Evolutionary conservation across 495 filamentous ascomycete genomes (phyloP), one percentile per base, ranked within the genome.

Genomic region (Immersiella caudata): DNA sequence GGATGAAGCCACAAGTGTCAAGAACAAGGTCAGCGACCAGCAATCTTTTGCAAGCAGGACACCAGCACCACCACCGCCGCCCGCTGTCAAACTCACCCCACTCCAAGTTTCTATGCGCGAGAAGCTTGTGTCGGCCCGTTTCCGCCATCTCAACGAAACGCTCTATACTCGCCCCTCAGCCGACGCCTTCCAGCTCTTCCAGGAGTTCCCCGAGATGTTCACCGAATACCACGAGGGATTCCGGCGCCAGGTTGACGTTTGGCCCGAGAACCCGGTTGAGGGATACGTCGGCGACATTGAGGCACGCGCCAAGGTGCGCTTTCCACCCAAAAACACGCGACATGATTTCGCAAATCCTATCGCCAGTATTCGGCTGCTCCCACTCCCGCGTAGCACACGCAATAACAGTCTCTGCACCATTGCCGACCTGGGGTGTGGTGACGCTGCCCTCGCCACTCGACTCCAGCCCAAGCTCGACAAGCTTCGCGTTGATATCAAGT

Each of bases 251-350:
- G 95, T 98, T 60, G 89, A 90, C 62, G 89, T 91, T 1, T 99
- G 95, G 95, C 95, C 95, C 36, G 91, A 94, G 66, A 99, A 98
- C 79, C 95, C 95, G 0, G 91, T 98, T 20, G 89, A 96, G 69
- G 84, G 83, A 22, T 97, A 95, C 78, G 89, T 97, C 70, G 64
- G 77, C 22, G 79, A 86, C 26, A 85, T 97, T 65, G 85, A 87
- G 21, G 70, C 77, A 40, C 86, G 93, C 74, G 78, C 40, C 67
- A 80, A 73, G 51, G 60, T 75, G 40, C 72, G 74, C 40, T 66
- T 67, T 24, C 56, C 67, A 50, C 73, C 65, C 73, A 73, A 69
- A 56, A 54, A 74, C 18, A 52, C 64, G 66, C 33, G 69, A 64
- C 67, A 72, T 67, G 20, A 71, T 69, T 65, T 25, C 70, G 62